Percentiles rank a stretch among this genome's conserved stretches.
Evolutionary conservation across 768 basidiomycete genomes (phyloP).

Genomic region (Gloeostereum incarnatum): DNA sequence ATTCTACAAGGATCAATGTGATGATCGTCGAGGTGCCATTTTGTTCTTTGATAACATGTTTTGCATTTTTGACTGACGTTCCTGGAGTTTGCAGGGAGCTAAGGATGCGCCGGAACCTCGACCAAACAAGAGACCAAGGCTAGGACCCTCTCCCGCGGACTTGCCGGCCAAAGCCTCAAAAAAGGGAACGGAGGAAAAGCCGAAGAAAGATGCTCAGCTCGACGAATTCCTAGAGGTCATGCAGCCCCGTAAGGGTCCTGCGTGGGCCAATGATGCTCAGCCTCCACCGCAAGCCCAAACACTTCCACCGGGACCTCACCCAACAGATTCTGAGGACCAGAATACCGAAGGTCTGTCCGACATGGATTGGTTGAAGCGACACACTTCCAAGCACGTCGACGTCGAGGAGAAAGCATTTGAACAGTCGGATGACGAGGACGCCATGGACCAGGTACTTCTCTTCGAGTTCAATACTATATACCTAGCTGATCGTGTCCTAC

Average conservation of each 20-base stretch:
- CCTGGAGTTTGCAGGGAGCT: slow-evolving; percentile 37
- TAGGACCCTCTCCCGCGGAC: slow-evolving; percentile 23
- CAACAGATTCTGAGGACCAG: no score
- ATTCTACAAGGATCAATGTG: slow-evolving; percentile 68
- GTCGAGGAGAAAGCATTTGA: slow-evolving; percentile 41
- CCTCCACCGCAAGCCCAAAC: slow-evolving; percentile 5
- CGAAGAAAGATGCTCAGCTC: slow-evolving; percentile 30
- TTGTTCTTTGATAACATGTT: slow-evolving; percentile 4
- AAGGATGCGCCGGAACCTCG: slow-evolving; percentile 61
- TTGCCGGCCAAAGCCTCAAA: slow-evolving; percentile 4
- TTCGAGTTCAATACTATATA: not conserved
- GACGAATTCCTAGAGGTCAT: slow-evolving; percentile 71
- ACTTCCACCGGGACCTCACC: not conserved
- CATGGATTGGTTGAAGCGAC: slow-evolving; percentile 65
- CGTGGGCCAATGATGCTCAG: slow-evolving; percentile 51
- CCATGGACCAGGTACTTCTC: not conserved
- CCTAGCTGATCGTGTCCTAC: no score
- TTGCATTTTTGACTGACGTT: slow-evolving; percentile 1
- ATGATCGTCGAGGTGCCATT: slow-evolving; percentile 64
- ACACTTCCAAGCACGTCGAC: slow-evolving; percentile 42
- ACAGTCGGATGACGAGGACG: slow-evolving; percentile 53
- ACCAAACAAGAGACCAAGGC: slow-evolving; percentile 60
- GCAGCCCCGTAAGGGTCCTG: slow-evolving; percentile 55
- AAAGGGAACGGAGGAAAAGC: slow-evolving; percentile 9
- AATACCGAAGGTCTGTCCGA: slow-evolving; percentile 41